Percentiles rank a stretch among this genome's conserved stretches.
phyloP scores from a whole-genome alignment of 164 flowering plant genomes.

The Vitis labrusca region DNA sequence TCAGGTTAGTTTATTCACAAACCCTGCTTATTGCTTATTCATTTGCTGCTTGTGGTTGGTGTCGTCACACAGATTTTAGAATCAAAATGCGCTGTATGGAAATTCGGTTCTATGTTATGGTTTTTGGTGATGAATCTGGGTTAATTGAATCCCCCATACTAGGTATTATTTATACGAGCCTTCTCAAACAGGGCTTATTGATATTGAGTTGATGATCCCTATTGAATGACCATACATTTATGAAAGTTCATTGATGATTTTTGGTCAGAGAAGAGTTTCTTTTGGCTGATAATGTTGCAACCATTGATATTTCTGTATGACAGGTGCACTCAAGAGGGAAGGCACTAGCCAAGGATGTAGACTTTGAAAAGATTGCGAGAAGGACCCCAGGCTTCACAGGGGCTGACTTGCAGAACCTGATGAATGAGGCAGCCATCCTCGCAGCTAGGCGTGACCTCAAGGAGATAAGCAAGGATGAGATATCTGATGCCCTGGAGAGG shows the following conservation, averaged over 20 bases:
- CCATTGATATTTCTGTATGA: background rate
- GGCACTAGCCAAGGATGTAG: constrained; percentile 90
- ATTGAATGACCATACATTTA: too few relatives aligned
- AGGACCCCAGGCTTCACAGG: constrained; percentile 98
- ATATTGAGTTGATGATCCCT: too few relatives aligned
- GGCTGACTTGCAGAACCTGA: constrained; percentile 89
- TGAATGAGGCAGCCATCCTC: constrained; percentile 98
- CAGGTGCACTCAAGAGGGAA: constrained; percentile 97
- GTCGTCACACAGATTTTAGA: background rate
- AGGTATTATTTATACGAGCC: too few relatives aligned
- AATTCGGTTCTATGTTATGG: too few relatives aligned
- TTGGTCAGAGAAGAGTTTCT: too few relatives aligned
- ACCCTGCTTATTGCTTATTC: background rate
- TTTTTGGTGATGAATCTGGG: too few relatives aligned
- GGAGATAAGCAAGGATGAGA: constrained; percentile 93
- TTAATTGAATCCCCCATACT: too few relatives aligned
- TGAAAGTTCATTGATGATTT: too few relatives aligned
- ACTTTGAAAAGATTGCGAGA: constrained; percentile 86
- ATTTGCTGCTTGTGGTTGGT: background rate
- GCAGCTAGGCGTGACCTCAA: constrained; percentile 95
- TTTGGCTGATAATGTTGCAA: background rate
- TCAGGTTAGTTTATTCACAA: constrained; percentile 48
- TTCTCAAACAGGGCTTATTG: too few relatives aligned
- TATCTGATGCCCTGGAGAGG: constrained; percentile 89
- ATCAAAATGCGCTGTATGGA: too few relatives aligned